phyloP scores from a whole-genome alignment of 805 yeast species.

The Candida boleticola region DNA sequence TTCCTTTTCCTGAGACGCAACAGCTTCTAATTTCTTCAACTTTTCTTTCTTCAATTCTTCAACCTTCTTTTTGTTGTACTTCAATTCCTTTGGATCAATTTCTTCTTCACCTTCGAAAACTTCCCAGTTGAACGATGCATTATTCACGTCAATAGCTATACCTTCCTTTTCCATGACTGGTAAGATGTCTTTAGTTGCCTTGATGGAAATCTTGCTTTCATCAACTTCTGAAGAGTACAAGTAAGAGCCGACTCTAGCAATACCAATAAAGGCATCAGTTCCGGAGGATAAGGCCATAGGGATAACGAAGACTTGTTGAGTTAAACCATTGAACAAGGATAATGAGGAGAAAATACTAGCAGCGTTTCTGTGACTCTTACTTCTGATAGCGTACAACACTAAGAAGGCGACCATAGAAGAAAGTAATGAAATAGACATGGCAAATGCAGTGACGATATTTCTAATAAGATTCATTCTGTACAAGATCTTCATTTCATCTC shows the following conservation, averaged over 20 bases:
- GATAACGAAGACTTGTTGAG: slow-evolving; percentile 57
- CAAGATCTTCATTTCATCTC: slow-evolving; percentile 55
- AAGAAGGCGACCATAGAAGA: slow-evolving; percentile 57
- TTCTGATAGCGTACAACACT: slow-evolving; percentile 26
- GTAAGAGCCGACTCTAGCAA: slow-evolving; percentile 52
- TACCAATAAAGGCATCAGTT: slow-evolving; percentile 61
- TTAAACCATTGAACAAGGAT: slow-evolving; percentile 57
- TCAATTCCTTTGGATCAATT: slow-evolving; percentile 28
- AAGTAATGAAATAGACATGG: slow-evolving; percentile 61
- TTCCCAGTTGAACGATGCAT: slow-evolving; percentile 72
- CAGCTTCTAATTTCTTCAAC: slow-evolving; percentile 4
- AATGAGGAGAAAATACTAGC: slow-evolving; percentile 66
- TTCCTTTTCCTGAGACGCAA: slow-evolving; percentile 13
- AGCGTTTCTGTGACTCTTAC: slow-evolving; percentile 38
- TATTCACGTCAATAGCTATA: slow-evolving; percentile 46
- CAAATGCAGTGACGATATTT: slow-evolving; percentile 57
- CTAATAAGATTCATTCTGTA: slow-evolving; percentile 60
- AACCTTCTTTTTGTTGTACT: slow-evolving; percentile 4
- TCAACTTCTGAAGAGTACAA: slow-evolving; percentile 44
- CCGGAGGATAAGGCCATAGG: slow-evolving; percentile 65
- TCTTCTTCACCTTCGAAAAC: slow-evolving; percentile 17
- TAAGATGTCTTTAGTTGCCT: slow-evolving; percentile 10
- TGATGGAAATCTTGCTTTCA: slow-evolving; percentile 25
- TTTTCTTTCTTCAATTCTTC: slow-evolving; percentile 19
- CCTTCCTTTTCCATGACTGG: slow-evolving; percentile 19